Conservation (phyloP, 1,284 basidiomycete genomes). For the Cryptococcus sp. region DNA sequence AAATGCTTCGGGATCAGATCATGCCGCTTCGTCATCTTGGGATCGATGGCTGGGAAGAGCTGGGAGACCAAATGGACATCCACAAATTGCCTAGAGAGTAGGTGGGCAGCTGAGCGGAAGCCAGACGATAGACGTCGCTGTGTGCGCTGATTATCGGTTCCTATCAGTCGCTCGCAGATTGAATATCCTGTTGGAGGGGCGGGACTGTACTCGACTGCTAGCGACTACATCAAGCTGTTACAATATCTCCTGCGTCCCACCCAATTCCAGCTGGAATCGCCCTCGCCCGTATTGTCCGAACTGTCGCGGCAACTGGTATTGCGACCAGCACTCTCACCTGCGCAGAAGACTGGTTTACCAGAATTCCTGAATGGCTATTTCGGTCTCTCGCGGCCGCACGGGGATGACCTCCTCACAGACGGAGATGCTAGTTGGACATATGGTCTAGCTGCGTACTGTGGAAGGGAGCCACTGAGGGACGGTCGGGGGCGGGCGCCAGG, state of each 20-base stretch:
- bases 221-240: not conserved
- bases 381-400: not conserved
- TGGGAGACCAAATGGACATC: not conserved
- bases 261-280: not conserved
- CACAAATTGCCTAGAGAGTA: not conserved
- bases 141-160: no score
- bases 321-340: not conserved
- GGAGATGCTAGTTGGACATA: no score
- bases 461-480: no score
- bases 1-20: not conserved
- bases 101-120: not conserved
- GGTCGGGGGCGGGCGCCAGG: not conserved
- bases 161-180: no score
- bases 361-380: not conserved
- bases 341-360: not conserved
- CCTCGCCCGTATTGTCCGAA: not conserved
- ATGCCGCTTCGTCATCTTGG: not conserved
- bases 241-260: not conserved
- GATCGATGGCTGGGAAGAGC: not conserved
- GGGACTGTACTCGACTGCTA: not conserved
- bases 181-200: no score
- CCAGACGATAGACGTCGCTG: no score
- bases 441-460: no score
- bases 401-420: not conserved
- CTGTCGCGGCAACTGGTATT: not conserved